Percentiles rank a stretch among this genome's conserved stretches.
phyloP scores from a whole-genome alignment of 257 asterid species.

The Verbena officinalis region DNA sequence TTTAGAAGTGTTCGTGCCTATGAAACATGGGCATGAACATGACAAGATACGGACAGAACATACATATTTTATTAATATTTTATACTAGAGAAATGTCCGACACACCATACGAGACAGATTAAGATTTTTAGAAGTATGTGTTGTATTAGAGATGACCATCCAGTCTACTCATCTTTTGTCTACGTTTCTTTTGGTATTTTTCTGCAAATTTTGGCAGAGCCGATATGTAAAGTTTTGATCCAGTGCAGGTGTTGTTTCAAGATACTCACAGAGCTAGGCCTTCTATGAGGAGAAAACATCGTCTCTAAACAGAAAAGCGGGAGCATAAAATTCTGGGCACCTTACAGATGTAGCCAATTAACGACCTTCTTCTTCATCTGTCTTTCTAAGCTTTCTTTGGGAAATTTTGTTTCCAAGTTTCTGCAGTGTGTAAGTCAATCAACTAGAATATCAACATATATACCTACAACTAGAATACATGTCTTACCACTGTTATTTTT shows the following conservation, averaged over 20 bases:
- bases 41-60: too few species aligned
- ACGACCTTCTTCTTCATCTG: not conserved
- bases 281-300: constrained; percentile 69
- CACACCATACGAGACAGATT: too few species aligned
- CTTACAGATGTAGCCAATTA: constrained; percentile 15
- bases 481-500: not conserved
- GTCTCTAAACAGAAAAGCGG: constrained; percentile 58
- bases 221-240: constrained; percentile 22
- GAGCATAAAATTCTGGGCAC: constrained; percentile 23
- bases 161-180: too few species aligned
- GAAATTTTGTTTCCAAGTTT: not conserved
- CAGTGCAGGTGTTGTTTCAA: constrained; percentile 67
- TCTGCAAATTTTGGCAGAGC: not conserved
- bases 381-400: not conserved
- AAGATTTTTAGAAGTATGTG: too few species aligned
- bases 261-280: constrained; percentile 62
- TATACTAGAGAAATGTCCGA: too few species aligned
- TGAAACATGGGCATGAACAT: too few species aligned
- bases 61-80: too few species aligned
- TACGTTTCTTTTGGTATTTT: not conserved
- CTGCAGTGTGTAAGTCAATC: not conserved
- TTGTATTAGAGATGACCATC: too few species aligned
- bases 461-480: not conserved
- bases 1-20: too few species aligned
- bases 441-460: not conserved